phyloP scores from a whole-genome alignment of 169 alveolate genomes.

The Plasmodium cynomolgi region DNA sequence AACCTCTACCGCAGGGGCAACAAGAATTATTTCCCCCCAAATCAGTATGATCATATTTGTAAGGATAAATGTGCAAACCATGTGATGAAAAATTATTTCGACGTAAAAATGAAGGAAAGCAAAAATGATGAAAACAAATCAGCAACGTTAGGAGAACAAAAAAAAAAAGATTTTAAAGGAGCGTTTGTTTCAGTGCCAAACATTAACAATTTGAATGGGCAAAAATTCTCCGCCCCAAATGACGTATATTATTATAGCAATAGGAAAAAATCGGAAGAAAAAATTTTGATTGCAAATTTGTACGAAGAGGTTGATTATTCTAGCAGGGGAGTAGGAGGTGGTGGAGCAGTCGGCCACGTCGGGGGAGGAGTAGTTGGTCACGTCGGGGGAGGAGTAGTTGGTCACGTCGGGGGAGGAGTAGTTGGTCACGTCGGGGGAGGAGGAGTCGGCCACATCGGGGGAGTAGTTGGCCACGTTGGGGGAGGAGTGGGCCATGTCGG shows the following conservation, averaged over 20 bases:
- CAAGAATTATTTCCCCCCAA: neutral
- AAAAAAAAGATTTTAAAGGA: neutral
- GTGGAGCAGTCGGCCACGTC: neutral
- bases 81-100: constrained; percentile 6
- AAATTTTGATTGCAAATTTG: neutral
- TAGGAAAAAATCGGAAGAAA: neutral
- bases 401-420: neutral
- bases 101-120: neutral
- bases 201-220: neutral
- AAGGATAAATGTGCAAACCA: neutral
- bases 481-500: neutral
- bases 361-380: neutral
- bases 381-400: neutral
- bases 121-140: neutral
- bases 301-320: neutral
- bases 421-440: neutral
- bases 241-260: constrained; percentile 1
- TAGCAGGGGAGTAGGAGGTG: neutral
- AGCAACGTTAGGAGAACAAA: neutral
- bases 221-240: neutral
- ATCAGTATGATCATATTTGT: neutral
- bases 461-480: neutral
- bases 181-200: constrained; percentile 1
- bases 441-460: too few relatives aligned
- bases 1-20: neutral